phyloP scores from a whole-genome alignment of 768 basidiomycete genomes.

The Leccinellum luteum region DNA sequence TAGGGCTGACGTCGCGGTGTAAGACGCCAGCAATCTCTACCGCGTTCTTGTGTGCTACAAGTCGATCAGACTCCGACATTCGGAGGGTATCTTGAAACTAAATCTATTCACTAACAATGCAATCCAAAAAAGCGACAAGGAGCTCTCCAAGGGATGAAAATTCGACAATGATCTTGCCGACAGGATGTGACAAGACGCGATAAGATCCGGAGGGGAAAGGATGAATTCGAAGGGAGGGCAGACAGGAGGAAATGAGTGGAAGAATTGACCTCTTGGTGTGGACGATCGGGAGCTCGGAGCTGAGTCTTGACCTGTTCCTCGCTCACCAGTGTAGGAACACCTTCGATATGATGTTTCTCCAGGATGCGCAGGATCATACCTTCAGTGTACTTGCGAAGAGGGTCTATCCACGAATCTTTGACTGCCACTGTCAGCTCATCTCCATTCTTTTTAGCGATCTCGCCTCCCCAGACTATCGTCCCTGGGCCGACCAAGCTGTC shows the following conservation, averaged over 20 bases:
- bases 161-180: too few species aligned
- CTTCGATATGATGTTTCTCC: not conserved
- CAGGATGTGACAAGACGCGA: too few species aligned
- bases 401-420: not conserved
- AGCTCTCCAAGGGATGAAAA: too few species aligned
- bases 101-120: too few species aligned
- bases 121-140: too few species aligned
- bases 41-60: too few species aligned
- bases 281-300: not conserved
- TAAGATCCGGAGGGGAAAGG: too few species aligned
- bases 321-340: not conserved
- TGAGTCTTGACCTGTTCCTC: not conserved
- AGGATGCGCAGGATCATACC: not conserved
- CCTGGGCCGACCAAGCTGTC: not conserved
- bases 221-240: not conserved
- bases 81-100: too few species aligned
- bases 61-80: too few species aligned
- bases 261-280: not conserved
- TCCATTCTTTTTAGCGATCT: not conserved
- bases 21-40: too few species aligned
- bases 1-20: too few species aligned
- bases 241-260: not conserved
- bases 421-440: not conserved
- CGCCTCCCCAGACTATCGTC: not conserved
- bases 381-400: not conserved